Evolutionary conservation across 495 filamentous ascomycete genomes (phyloP).

Genomic region (Neohortaea acidophila): DNA sequence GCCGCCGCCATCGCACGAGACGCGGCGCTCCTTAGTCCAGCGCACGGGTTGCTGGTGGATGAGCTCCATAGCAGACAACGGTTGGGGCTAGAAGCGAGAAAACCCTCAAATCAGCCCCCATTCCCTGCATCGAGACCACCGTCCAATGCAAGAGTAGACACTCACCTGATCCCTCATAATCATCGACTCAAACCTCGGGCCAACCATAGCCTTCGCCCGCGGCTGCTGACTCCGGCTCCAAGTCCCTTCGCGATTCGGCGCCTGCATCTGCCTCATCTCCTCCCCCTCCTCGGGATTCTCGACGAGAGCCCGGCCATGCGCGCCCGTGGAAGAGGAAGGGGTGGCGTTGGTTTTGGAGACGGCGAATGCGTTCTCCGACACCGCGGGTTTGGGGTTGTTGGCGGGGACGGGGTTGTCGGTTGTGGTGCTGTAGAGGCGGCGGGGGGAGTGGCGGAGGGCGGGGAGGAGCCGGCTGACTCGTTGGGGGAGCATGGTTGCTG

Average conservation of each 20-base stretch:
- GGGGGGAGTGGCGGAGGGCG: background rate
- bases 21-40: conserved; percentile 69
- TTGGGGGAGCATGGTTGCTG: conserved; percentile 1
- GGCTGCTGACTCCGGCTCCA: conserved; percentile 80
- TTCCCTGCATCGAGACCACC: conserved; percentile 1
- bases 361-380: conserved; percentile 5
- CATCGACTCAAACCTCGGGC: conserved; percentile 93
- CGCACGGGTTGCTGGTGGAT: conserved; percentile 90
- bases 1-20: conserved; percentile 85
- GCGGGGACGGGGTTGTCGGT: conserved; percentile 36
- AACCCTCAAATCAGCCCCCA: background rate
- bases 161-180: conserved; percentile 78
- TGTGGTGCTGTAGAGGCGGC: conserved; percentile 14
- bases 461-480: conserved; percentile 1
- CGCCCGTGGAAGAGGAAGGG: conserved; percentile 35
- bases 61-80: conserved; percentile 78
- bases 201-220: conserved; percentile 66
- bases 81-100: conserved; percentile 49
- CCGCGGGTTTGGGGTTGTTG: conserved; percentile 39
- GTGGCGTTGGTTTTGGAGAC: conserved; percentile 47
- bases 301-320: conserved; percentile 31
- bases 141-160: background rate
- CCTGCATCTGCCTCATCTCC: conserved; percentile 49
- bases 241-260: conserved; percentile 64
- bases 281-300: conserved; percentile 48